These are phyloP conservation scores for Hyaloscypha variabilis DNA, from an alignment of 495 filamentous ascomycete species.

Conservation along the genomic window DNA sequence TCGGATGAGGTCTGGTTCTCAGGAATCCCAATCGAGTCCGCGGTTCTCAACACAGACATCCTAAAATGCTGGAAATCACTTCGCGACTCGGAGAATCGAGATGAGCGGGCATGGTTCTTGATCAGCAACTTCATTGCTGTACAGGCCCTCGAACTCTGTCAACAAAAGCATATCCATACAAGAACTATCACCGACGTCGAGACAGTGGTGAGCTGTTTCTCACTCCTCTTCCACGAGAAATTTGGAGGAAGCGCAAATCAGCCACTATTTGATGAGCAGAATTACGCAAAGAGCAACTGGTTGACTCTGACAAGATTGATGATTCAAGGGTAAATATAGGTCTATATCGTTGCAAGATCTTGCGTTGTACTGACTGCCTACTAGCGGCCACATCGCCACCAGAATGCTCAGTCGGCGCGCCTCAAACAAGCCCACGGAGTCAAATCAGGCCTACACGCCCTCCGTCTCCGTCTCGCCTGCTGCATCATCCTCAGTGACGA, in stretches of 20 bases:
- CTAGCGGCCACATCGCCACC: neutral
- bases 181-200: conserved; percentile 3
- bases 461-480: too few species aligned
- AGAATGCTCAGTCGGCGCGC: too few species aligned
- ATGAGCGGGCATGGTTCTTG: conserved; percentile 15
- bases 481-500: too few species aligned
- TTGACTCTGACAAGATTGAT: conserved; percentile 1
- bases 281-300: conserved; percentile 12
- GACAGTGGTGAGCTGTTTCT: conserved; percentile 5
- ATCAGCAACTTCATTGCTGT: conserved; percentile 9
- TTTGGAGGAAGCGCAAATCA: neutral
- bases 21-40: neutral
- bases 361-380: too few species aligned
- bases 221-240: conserved; percentile 8
- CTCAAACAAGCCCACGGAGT: neutral
- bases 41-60: neutral
- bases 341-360: neutral
- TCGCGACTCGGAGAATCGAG: conserved; percentile 4
- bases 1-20: conserved; percentile 12
- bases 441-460: too few species aligned
- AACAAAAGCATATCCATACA: neutral
- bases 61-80: conserved; percentile 9
- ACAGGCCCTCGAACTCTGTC: neutral
- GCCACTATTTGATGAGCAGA: conserved; percentile 1
- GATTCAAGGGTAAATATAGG: conserved; percentile 4